These are phyloP conservation scores for Priceomyces fermenticarens DNA, from an alignment of 805 yeast species.

Conservation along the genomic window DNA sequence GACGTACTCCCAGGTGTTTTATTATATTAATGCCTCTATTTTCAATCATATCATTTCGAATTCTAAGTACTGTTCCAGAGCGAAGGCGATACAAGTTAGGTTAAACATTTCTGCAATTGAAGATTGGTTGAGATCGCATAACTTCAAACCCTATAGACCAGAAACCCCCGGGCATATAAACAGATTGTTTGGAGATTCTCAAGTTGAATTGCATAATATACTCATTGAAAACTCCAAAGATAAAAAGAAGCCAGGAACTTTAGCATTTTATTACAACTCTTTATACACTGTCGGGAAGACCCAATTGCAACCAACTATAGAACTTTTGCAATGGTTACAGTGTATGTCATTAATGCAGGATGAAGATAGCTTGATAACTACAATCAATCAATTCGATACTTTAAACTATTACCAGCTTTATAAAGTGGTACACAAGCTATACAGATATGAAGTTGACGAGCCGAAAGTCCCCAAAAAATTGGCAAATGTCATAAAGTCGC, in stretches of 20 bases:
- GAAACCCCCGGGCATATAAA: constrained; percentile 29
- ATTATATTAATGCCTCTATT: constrained; percentile 68
- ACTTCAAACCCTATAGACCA: constrained; percentile 40
- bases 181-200: constrained; percentile 12
- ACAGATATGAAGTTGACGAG: constrained; percentile 84
- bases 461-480: constrained; percentile 50
- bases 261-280: constrained; percentile 61
- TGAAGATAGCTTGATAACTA: constrained; percentile 58
- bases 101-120: constrained; percentile 82
- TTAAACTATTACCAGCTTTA: constrained; percentile 70
- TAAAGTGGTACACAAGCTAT: constrained; percentile 62
- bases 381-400: constrained; percentile 49
- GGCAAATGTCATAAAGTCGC: constrained; percentile 25
- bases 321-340: constrained; percentile 87
- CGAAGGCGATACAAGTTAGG: constrained; percentile 85
- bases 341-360: constrained; percentile 70
- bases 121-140: constrained; percentile 85
- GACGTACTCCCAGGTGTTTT: constrained; percentile 71
- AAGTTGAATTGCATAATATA: constrained; percentile 19
- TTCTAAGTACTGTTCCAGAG: constrained; percentile 70
- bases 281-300: constrained; percentile 61
- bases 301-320: constrained; percentile 70
- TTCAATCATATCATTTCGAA: constrained; percentile 72
- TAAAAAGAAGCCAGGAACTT: constrained; percentile 41
- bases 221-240: constrained; percentile 16